Evolutionary conservation across 2,329 filamentous ascomycete genomes (phyloP).

Genomic region (Fusarium solani-melongenae): DNA sequence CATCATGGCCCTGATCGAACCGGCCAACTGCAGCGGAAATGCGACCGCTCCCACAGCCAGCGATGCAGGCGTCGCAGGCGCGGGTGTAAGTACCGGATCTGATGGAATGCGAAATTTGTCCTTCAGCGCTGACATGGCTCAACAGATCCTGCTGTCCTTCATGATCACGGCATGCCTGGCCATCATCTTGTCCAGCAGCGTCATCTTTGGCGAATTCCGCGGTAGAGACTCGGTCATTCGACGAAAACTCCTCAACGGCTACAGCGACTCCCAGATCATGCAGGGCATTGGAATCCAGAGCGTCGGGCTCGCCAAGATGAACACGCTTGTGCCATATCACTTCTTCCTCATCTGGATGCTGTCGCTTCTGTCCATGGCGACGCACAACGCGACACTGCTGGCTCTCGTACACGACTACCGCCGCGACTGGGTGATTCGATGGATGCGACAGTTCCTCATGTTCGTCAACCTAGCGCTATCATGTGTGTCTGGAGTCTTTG

Average conservation of each 20-base stretch:
- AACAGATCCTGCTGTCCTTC: slow-evolving; percentile 67
- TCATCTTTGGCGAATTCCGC: slow-evolving; percentile 66
- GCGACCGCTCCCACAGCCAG: slow-evolving; percentile 51
- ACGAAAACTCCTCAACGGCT: slow-evolving; percentile 72
- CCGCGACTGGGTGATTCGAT: slow-evolving; percentile 73
- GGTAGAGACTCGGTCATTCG: slow-evolving; percentile 63
- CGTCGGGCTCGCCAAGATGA: slow-evolving; percentile 70
- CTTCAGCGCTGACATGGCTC: slow-evolving; percentile 13
- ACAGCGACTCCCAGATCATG: slow-evolving; percentile 76
- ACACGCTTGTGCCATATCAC: slow-evolving; percentile 72
- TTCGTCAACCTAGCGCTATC: slow-evolving; percentile 71
- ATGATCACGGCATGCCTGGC: slow-evolving; percentile 71
- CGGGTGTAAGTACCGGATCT: slow-evolving; percentile 56
- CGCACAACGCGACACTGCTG: slow-evolving; percentile 73
- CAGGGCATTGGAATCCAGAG: slow-evolving; percentile 76
- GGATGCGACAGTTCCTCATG: slow-evolving; percentile 74
- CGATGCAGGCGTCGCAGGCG: slow-evolving; percentile 66
- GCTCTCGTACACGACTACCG: slow-evolving; percentile 74
- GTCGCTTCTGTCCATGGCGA: slow-evolving; percentile 71
- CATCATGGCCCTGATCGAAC: slow-evolving; percentile 69
- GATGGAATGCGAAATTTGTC: slow-evolving; percentile 44
- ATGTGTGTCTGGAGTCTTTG: slow-evolving; percentile 65
- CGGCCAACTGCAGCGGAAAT: slow-evolving; percentile 71
- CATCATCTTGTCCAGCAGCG: slow-evolving; percentile 64
- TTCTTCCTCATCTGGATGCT: slow-evolving; percentile 79